Base-by-base conservation (phyloP, 2,329 filamentous ascomycete genomes). In the Alternaria solani region DNA sequence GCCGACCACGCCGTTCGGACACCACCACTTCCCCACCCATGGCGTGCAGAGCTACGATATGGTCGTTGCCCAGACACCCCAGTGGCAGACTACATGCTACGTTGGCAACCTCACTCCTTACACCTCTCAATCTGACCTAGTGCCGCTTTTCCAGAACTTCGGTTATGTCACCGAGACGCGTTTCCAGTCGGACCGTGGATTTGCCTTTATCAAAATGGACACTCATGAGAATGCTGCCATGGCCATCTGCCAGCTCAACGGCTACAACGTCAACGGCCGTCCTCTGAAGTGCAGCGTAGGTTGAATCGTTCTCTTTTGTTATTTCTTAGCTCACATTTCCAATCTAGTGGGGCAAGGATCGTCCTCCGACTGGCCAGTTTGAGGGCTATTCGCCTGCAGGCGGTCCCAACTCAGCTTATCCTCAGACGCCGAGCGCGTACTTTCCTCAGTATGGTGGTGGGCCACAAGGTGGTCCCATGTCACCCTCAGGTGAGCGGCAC, bases 171-270 rank as follows among this genome's bases (percentile, higher is more conserved):
- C 96, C 52, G 95, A 99, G 82, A 97, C 94, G 51, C 92, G 95
- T 61, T 96, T 99, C 86, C 95, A 99, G 82, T 93, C 95, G 56
- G 95, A 99, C 79, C 92, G 95, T 69, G 95, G 95, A 14, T 99
- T 99, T 78, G 93, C 95, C 7, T 99, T 99, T 79, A 93, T 99
- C 80, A 99, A 99, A 85, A 97, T 99, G 94, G 95, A 99, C 78
- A 91, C 89, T 7, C 95, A 99, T 75, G 95, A 99, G 82, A 97
- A 97, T 75, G 95, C 95, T 3, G 94, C 95, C 55, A 97, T 97
- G 91, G 93, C 94, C 34, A 99, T 99, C 75, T 99, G 95, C 81
- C 94, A 98, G 78, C 86, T 99, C 75, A 98, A 94, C 73, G 94
- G 94, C 32, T 99, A 98, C 83, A 96, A 97, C 70, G 94, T 99